Evolutionary conservation across 106 monocot genomes (phyloP).

Genomic region (Chionographis japonica): DNA sequence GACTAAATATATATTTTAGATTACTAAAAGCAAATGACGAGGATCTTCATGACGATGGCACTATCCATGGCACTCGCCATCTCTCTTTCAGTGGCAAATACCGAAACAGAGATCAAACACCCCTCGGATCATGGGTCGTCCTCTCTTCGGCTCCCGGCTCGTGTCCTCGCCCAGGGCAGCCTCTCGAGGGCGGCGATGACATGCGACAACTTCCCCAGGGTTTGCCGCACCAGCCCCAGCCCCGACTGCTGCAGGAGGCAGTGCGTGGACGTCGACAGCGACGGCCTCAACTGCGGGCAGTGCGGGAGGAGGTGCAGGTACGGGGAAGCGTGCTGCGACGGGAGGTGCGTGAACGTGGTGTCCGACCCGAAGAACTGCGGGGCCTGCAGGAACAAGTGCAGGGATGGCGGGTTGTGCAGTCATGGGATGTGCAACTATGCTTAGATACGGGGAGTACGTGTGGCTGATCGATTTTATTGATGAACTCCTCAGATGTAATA

Average conservation of each 20-base stretch:
- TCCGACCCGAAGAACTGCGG: slow-evolving; percentile 17
- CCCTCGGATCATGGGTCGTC: too few relatives aligned
- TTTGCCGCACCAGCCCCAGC: slow-evolving; percentile 16
- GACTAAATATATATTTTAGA: too few relatives aligned
- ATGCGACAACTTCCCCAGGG: slow-evolving; percentile 21
- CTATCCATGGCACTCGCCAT: too few relatives aligned
- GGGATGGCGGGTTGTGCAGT: slow-evolving; percentile 6
- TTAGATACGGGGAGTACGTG: not conserved
- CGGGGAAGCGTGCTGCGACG: slow-evolving; percentile 14
- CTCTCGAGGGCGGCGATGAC: slow-evolving; percentile 5
- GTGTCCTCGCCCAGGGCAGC: not conserved
- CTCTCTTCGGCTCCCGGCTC: too few relatives aligned
- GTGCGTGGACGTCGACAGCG: slow-evolving; percentile 22
- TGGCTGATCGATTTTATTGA: too few relatives aligned
- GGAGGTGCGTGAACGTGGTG: slow-evolving; percentile 10
- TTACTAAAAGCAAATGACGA: too few relatives aligned
- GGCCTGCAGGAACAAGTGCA: slow-evolving; percentile 20
- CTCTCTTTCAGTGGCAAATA: too few relatives aligned
- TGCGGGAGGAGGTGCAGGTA: slow-evolving; percentile 19
- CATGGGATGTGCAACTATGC: slow-evolving; percentile 34
- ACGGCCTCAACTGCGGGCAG: slow-evolving; percentile 35
- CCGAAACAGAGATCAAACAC: too few relatives aligned
- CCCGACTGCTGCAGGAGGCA: slow-evolving; percentile 24
- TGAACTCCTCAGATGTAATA: too few relatives aligned
- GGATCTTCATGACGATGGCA: too few relatives aligned